Percentiles rank a stretch among this genome's conserved stretches.
Evolutionary conservation across 129 eudicot genomes (phyloP).

Genomic region (Tagetes patula): DNA sequence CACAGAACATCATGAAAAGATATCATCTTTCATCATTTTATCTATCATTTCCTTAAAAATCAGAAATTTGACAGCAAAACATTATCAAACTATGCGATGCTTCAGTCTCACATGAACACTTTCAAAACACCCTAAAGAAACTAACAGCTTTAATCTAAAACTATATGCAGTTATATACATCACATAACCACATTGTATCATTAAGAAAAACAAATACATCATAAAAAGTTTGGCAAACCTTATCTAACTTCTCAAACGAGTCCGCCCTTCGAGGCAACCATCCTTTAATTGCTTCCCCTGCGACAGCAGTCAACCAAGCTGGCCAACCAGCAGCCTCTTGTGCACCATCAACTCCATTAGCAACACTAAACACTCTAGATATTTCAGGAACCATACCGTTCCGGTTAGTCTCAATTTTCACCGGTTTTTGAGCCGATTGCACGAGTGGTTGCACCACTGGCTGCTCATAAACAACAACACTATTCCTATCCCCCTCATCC

Average conservation of each 20-base stretch:
- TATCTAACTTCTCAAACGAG: slow-evolving; percentile 80
- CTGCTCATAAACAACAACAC: slow-evolving; percentile 45
- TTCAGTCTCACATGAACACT: neutral
- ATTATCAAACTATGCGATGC: neutral
- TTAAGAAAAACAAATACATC: neutral
- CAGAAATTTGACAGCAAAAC: neutral
- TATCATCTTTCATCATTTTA: neutral
- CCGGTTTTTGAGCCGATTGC: slow-evolving; percentile 31
- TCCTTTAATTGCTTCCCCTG: slow-evolving; percentile 90
- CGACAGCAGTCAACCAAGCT: slow-evolving; percentile 77
- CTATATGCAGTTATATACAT: neutral
- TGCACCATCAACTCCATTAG: slow-evolving; percentile 68
- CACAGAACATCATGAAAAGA: neutral
- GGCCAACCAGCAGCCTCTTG: slow-evolving; percentile 90
- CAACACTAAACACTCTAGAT: slow-evolving; percentile 41
- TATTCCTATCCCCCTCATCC: slow-evolving; percentile 48
- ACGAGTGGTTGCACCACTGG: slow-evolving; percentile 30
- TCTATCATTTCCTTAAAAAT: slow-evolving; percentile 1
- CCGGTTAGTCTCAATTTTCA: slow-evolving; percentile 25
- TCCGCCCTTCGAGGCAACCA: slow-evolving; percentile 80
- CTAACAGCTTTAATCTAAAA: neutral
- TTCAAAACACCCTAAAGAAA: neutral
- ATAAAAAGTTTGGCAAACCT: slow-evolving; percentile 42
- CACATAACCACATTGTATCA: neutral
- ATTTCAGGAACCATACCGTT: slow-evolving; percentile 43